Base-by-base conservation (phyloP, 208 protist species). In the Naegleria lovaniensis region DNA sequence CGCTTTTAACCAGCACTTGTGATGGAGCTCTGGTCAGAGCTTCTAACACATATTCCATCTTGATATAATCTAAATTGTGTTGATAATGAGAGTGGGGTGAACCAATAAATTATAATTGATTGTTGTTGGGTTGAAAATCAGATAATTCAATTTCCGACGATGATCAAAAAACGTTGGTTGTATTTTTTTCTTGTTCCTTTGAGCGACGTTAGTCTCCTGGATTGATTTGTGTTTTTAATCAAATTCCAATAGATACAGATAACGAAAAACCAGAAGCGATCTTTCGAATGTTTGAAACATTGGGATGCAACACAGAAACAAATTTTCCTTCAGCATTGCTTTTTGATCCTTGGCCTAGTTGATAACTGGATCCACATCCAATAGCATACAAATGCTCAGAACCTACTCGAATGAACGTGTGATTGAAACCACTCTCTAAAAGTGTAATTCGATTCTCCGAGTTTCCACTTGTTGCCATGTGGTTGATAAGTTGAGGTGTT, bases 1-100 rank as follows among this genome's bases (percentile, higher is more conserved):
- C 41, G 67, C 85, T 89, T 38, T 67, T 55, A 5, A 89, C 85
- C 13, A 89, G 29, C 16, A 89, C 85, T 40, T 89, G 85, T 41
- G 85, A 75, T 67, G 85, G 85, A n/a, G 29, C 85, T 41, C 85
- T 55, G 4, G 85, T 67, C 22, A 89, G 9, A 19, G 41, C 13
- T 19, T 89, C 85, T 15, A 89, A 13, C 0, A 89, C 3, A 40
- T 89, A 89, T 15, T 89, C 48, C 85, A 89, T 89, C 13, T 58
- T 88, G 25, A n/a, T 59, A 19, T 39, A 39, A 19, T n/a, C n/a
- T n/a, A n/a, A n/a, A n/a, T n/a, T n/a, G n/a, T 48, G 43, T 48
- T 48, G 43, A 9, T 48, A 48, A n/a, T 48, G 43, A 48, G 43
- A 48, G 43, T 48, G n/a, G n/a, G n/a, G n/a, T n/a, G n/a, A n/a